Percentiles rank a stretch among this genome's conserved stretches.
Evolutionary conservation across 1,284 basidiomycete genomes (phyloP).

Genomic region (Leccinum brunneo-olivaceum): DNA sequence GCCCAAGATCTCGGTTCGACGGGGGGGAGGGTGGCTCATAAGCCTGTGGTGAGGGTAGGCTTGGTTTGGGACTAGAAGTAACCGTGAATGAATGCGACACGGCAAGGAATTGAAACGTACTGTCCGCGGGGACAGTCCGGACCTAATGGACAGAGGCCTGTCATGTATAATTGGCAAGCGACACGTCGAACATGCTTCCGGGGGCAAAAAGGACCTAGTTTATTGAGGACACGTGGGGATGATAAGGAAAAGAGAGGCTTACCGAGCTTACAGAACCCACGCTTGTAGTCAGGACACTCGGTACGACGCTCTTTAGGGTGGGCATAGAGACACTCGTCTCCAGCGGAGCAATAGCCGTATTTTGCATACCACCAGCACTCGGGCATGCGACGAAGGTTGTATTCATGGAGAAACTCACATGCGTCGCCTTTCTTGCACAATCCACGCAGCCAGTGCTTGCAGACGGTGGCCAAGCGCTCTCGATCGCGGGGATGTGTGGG

Average conservation of each 20-base stretch:
- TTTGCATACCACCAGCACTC: conserved; percentile 99
- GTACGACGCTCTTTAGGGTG: conserved; percentile 93
- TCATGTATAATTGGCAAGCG: conserved; percentile 86
- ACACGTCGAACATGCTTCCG: conserved; percentile 91
- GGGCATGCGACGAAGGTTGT: conserved; percentile 97
- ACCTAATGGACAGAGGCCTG: conserved; percentile 94
- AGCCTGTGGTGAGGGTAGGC: conserved; percentile 61
- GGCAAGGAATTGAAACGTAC: conserved; percentile 45
- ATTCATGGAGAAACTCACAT: conserved; percentile 99
- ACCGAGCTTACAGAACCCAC: conserved; percentile 95
- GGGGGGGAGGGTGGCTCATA: conserved; percentile 78
- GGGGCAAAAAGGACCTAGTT: conserved; percentile 77
- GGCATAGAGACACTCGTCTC: conserved; percentile 96
- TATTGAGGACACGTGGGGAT: conserved; percentile 1
- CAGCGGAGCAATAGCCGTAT: conserved; percentile 96
- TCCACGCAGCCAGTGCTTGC: conserved; percentile 98
- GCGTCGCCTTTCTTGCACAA: conserved; percentile 98
- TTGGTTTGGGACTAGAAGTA: conserved; percentile 60
- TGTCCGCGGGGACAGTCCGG: conserved; percentile 88
- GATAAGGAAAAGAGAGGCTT: conserved; percentile 22
- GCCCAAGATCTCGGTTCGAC: conserved; percentile 74
- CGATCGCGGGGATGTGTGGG: conserved; percentile 79
- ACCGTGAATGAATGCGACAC: conserved; percentile 17
- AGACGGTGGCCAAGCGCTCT: conserved; percentile 88
- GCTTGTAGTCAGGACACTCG: conserved; percentile 92